Evolutionary conservation across 2,329 filamentous ascomycete species (phyloP), one percentile per base, ranked within the genome.

Genomic region (Fusarium napiforme): DNA sequence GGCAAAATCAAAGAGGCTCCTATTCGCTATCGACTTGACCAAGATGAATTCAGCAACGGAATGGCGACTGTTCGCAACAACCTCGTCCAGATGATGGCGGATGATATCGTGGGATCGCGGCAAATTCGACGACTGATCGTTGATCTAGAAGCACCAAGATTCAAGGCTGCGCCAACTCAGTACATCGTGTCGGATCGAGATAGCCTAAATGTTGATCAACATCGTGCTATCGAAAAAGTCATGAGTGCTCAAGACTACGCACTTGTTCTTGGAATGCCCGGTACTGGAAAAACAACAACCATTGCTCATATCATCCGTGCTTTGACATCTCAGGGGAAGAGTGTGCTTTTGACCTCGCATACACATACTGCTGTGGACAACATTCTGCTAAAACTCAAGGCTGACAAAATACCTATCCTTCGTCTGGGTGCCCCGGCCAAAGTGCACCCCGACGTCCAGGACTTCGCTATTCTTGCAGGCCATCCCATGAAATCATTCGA

Each of bases 321-420:
- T 2, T 86, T 99, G 36, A 92, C 96, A 9, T 91, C 92, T 1
- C 93, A 97, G 81, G 93, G 94, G 16, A 98, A 98, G 83, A 97
- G 93, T 63, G 95, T 99, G 19, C 85, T 99, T 11, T 85, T 99
- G 45, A 97, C 96, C 1, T 98, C 95, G 0, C 98, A 98, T 81
- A 99, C 96, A 0, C 96, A 99, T 79, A 97, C 95, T 2, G 96
- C 96, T 7, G 96, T 99, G 7, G 96, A 99, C 88, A 99, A 99
- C 75, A 99, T 99, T 76, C 85, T 99, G 11, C 86, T 99, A 69
- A 99, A 99, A 83, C 91, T 99, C 62, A 92, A 92, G 59, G 85
- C 92, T 28, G 93, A 96, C 74, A 89, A 90, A 14, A 93, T 95
- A 46, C 90, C 91, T 5, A 92, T 97, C 57, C 85, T 99, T 40